Conservation (phyloP, 108 stramenopile genomes). For the Bacterosira constricta region DNA sequence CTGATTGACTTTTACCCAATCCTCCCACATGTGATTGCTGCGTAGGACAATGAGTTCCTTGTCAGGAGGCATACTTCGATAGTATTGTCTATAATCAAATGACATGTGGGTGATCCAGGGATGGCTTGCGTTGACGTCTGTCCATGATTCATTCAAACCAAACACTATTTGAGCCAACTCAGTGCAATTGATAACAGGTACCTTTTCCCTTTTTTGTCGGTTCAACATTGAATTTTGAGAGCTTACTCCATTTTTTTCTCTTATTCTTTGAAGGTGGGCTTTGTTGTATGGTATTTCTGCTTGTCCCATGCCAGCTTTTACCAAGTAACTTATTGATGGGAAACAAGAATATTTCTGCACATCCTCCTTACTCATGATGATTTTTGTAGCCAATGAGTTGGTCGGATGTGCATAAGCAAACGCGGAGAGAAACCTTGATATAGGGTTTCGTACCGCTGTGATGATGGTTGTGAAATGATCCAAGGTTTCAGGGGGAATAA, state of each 20-base stretch:
- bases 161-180: slow-evolving; percentile 11
- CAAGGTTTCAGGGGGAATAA: slow-evolving; percentile 2
- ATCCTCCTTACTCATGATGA: background rate
- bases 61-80: slow-evolving; percentile 15
- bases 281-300: slow-evolving; percentile 15
- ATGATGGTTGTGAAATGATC: slow-evolving; percentile 3
- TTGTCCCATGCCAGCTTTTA: slow-evolving; percentile 14
- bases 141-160: background rate
- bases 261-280: background rate
- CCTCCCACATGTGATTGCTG: slow-evolving; percentile 42
- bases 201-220: background rate
- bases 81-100: slow-evolving; percentile 18
- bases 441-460: slow-evolving; percentile 11
- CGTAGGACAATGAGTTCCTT: slow-evolving; percentile 50
- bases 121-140: background rate
- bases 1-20: slow-evolving; percentile 12
- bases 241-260: background rate
- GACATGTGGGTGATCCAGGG: slow-evolving; percentile 21
- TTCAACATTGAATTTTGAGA: background rate
- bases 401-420: slow-evolving; percentile 17
- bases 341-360: slow-evolving; percentile 6
- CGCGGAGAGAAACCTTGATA: slow-evolving; percentile 10
- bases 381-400: background rate
- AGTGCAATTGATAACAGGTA: slow-evolving; percentile 3
- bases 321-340: background rate